phyloP scores from a whole-genome alignment of 345 rosid genomes.

The Citrus cavaleriei region DNA sequence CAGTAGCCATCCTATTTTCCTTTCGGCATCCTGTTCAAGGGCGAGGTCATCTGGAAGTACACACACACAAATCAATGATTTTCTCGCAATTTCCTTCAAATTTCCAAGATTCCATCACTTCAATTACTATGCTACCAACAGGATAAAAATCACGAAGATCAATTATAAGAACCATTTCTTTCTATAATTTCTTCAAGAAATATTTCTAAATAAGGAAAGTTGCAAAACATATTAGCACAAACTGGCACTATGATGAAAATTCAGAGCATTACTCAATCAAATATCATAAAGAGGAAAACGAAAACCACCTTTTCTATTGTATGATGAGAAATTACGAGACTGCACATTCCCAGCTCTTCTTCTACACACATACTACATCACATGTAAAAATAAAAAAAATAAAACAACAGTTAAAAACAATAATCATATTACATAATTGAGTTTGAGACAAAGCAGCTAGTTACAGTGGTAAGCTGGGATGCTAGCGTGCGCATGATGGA shows the following conservation, averaged over 20 bases:
- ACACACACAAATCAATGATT: background rate
- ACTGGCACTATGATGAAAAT: background rate
- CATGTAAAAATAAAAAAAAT: background rate
- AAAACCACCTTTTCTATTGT: conserved; percentile 34
- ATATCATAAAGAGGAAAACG: background rate
- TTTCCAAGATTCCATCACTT: background rate
- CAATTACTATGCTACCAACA: background rate
- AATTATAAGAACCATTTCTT: background rate
- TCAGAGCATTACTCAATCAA: background rate
- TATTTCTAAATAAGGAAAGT: background rate
- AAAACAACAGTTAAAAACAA: background rate
- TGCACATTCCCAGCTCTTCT: conserved; percentile 24
- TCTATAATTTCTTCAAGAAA: background rate
- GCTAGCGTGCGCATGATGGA: conserved; percentile 22
- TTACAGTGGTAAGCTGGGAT: conserved; percentile 18
- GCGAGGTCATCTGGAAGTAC: conserved; percentile 49
- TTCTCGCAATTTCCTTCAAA: background rate
- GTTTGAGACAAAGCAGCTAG: background rate
- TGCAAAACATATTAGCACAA: background rate
- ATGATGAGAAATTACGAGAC: conserved; percentile 31
- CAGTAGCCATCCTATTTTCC: conserved; percentile 81
- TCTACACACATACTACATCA: conserved; percentile 35
- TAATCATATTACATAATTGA: background rate
- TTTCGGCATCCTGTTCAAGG: conserved; percentile 82
- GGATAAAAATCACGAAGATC: background rate